Base-by-base conservation (phyloP, 1,284 basidiomycete species). In the Cutaneotrichosporon sp. region DNA sequence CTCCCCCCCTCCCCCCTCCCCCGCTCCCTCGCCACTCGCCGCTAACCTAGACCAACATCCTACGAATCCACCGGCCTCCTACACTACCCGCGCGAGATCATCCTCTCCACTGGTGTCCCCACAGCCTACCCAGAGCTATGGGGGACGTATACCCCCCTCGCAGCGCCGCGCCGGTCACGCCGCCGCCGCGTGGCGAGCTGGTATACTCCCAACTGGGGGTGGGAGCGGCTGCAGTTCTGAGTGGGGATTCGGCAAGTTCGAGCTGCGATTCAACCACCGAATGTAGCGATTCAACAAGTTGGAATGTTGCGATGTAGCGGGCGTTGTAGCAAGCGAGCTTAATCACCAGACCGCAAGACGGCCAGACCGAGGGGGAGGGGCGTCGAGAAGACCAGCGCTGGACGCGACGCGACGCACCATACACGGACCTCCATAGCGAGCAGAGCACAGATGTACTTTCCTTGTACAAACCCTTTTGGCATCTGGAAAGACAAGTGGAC, bases 31-130 rank as follows among this genome's bases (percentile, higher is more conserved):
- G 9, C 9, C 9, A 5, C 36, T 9, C 5, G 36, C 9, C 38
- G 9, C 50, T 51, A 14, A 52, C 18, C 31, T 30, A 52, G 51
- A 52, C 51, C 51, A 52, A 52, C 51, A 32, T 52, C 31, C 26
- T 52, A 52, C 51, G 51, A 52, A 16, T 11, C 51, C 51, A 52
- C 51, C 16, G 51, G 51, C 14, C 26, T 52, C 13, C 51, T 52
- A 16, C 51, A 52, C 51, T 52, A 52, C 51, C 51, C 51, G 30
- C 26, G 51, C 26, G 51, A 52, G 31, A 34, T 52, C 51, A 52
- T 52, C 30, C 51, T 52, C 30, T 52, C 51, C 26, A 52, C 51
- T 11, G 51, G 51, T 14, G 16, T 52, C 26, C 51, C 51, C 10
- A 30, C 51, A 26, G 30, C 51, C 11, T 52, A 52, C 31, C 51